Evolutionary conservation across 148 eudicot genomes (phyloP), one percentile per base, ranked within the genome.

Genomic region (Silene latifolia): DNA sequence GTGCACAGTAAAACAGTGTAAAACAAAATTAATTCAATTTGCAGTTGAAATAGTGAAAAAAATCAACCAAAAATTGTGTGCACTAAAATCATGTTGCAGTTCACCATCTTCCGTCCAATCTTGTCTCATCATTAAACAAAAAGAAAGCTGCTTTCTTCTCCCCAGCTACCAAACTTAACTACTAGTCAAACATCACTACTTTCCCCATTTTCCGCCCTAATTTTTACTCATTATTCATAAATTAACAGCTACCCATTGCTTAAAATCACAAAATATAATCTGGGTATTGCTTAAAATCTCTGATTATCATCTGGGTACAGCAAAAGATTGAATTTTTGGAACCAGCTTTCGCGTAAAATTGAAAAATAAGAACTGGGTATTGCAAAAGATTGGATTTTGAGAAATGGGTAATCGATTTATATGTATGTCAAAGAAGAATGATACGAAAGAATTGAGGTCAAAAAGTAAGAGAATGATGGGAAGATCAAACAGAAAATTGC

Each of bases 361-460:
- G 18, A 32, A 59, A 25, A 24, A n/a, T 29, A 11, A 2, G 4
- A 61, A 46, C 19, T 77, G 74, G 69, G 80, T 71, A n/a, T 29
- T 53, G 63, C 2, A 71, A 48, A 71, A 63, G 59, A 63, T 72
- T 74, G 63, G 17, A 63, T 71, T 77, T 73, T 62, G 71, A 82
- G 67, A 78, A 63, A 94, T 88, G 96, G 96, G 98, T 62, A 88
- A 89, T 83, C 78, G 85, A 71, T 84, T 89, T 29, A 86, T 88
- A 3, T 85, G 97, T 62, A 90, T 83, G 90, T 80, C 82, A 29
- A 92, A 89, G 89, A 89, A 89, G 89, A 89, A 85, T 74, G 93
- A 88, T 5, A 57, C n/a, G 14, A 82, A 85, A 77, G 83, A 86
- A 81, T 71, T 81, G 63, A 83, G 83, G 73, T 77, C 87, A 74